Evolutionary conservation across 2,329 filamentous ascomycete species (phyloP).

Genomic region (Colletotrichum camelliae): DNA sequence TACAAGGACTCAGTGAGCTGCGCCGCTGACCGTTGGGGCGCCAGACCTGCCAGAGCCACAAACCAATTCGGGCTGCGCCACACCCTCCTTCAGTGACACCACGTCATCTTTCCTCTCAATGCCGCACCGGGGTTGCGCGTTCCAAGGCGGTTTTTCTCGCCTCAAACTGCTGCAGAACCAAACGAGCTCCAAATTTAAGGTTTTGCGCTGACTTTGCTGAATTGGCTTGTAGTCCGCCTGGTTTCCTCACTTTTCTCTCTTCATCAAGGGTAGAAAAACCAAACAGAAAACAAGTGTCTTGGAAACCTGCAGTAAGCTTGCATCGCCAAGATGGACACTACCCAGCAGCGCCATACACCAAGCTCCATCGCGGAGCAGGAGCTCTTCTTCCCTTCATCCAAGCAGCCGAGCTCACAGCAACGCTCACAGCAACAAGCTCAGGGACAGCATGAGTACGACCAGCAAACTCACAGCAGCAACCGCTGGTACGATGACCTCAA

Average conservation of each 20-base stretch:
- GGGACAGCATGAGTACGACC: not conserved
- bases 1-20: not conserved
- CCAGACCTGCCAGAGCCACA: slow-evolving; percentile 6
- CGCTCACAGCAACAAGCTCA: not conserved
- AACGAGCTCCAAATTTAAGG: slow-evolving; percentile 9
- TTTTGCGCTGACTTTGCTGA: not conserved
- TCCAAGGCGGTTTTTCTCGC: not conserved
- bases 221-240: not conserved
- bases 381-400: not conserved
- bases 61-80: slow-evolving; percentile 2
- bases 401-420: not conserved
- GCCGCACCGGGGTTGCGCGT: slow-evolving; percentile 11
- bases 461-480: not conserved
- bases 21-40: not conserved
- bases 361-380: slow-evolving; percentile 18
- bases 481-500: slow-evolving; percentile 13
- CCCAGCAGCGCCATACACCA: slow-evolving; percentile 12
- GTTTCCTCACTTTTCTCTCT: not conserved
- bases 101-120: slow-evolving; percentile 9
- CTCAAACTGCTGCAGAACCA: not conserved
- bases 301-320: not conserved
- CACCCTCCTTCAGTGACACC: not conserved
- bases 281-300: not conserved
- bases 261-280: not conserved
- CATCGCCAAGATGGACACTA: slow-evolving; percentile 7